Evolutionary conservation across 305 asterid genomes (phyloP).

Genomic region (Ilex paraguariensis): DNA sequence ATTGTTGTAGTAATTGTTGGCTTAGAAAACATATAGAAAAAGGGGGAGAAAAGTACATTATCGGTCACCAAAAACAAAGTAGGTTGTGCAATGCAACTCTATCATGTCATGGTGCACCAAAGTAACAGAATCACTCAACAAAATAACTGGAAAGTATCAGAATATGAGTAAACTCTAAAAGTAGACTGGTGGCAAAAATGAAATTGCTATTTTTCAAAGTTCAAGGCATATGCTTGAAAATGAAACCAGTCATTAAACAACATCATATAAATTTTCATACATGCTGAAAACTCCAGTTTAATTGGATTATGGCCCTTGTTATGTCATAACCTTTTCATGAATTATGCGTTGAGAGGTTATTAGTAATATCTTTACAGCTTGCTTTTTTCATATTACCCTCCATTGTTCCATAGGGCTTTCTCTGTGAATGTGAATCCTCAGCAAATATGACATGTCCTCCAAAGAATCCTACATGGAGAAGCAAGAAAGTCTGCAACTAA

Average conservation of each 20-base stretch:
- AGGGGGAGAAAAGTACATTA: too few species aligned
- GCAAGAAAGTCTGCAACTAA: not conserved
- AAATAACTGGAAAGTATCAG: too few species aligned
- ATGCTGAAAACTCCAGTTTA: not conserved
- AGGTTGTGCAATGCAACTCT: too few species aligned
- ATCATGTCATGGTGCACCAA: too few species aligned
- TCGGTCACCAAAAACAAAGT: too few species aligned
- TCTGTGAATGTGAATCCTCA: constrained; percentile 74
- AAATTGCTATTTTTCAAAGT: too few species aligned
- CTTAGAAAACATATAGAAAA: too few species aligned
- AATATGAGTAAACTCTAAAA: too few species aligned
- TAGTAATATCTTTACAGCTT: constrained; percentile 49
- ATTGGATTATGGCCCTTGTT: not conserved
- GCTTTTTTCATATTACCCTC: constrained; percentile 95
- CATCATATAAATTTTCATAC: not conserved
- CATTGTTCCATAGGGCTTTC: constrained; percentile 97
- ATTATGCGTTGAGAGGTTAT: constrained; percentile 10
- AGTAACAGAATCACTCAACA: too few species aligned
- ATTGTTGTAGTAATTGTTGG: too few species aligned
- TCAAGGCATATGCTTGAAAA: too few species aligned
- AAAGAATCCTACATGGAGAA: constrained; percentile 58
- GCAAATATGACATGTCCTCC: constrained; percentile 92
- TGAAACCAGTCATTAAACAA: not conserved
- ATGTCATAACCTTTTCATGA: not conserved
- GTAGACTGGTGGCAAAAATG: too few species aligned